Conservation (phyloP, 2,329 filamentous ascomycete genomes). For the Aotearoamyces nothofagi region DNA sequence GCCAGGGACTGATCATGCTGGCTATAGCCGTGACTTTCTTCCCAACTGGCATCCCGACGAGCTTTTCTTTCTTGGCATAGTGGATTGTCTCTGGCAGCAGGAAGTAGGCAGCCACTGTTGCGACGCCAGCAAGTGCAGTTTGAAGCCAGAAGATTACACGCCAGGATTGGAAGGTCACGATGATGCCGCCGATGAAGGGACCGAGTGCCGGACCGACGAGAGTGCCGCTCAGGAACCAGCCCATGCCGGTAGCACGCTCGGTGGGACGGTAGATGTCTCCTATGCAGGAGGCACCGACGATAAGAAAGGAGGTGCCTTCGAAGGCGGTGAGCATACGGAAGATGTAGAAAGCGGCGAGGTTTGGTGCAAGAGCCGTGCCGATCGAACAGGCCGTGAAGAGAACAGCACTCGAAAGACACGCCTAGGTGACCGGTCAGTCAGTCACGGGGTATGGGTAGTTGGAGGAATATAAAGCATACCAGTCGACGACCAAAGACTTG, state of each 20-base stretch:
- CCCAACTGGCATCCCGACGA: constrained; percentile 34
- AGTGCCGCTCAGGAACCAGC: constrained; percentile 59
- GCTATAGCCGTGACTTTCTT: constrained; percentile 39
- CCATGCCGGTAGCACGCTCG: constrained; percentile 56
- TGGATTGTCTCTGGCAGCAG: constrained; percentile 62
- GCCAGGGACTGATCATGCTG: constrained; percentile 50
- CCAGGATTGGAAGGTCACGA: constrained; percentile 62
- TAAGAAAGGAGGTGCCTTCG: constrained; percentile 59
- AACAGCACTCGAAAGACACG: constrained; percentile 41
- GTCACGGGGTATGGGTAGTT: no score
- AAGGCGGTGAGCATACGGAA: constrained; percentile 63
- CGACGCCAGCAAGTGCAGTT: constrained; percentile 47
- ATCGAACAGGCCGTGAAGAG: constrained; percentile 57
- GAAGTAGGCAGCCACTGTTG: constrained; percentile 43
- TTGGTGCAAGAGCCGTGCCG: constrained; percentile 57
- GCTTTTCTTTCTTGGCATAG: constrained; percentile 43
- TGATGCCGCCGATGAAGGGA: constrained; percentile 58
- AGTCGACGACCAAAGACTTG: constrained; percentile 44
- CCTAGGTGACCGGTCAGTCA: constrained; percentile 20
- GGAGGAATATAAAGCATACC: constrained; percentile 28
- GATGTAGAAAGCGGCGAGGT: constrained; percentile 55
- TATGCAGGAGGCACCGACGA: constrained; percentile 56
- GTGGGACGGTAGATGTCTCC: constrained; percentile 51
- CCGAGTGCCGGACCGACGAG: constrained; percentile 58
- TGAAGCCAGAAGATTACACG: constrained; percentile 67